Base-by-base conservation (phyloP, 208 protist species). In the Crithidia expoeki region DNA sequence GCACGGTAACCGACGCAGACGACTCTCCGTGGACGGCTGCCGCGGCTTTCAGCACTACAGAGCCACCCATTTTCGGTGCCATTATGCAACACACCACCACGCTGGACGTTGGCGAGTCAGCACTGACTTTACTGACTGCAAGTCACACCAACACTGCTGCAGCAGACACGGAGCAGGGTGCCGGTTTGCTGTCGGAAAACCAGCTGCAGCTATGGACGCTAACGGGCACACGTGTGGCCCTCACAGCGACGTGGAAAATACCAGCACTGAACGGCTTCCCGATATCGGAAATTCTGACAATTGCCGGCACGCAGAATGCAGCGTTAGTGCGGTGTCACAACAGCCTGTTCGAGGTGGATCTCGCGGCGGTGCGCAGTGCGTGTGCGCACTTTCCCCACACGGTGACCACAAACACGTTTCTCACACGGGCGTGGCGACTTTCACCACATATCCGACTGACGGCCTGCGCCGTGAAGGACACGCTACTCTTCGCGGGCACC, bases 351-450 rank as follows among this genome's bases (percentile, higher is more conserved):
- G 85, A 90, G 51, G 68, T 90, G 27, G 46, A 72, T 32, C 64
- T 77, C 27, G 57, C 64, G 4, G 72, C 57, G 28, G n/a, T 77
- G 46, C 72, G 72, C 46, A 17, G 38, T 19, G 72, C 56, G n/a
- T 79, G 65, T 57, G 72, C 46, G 38, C 67, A 46, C 38, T 49
- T 36, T 34, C 52, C 53, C 2, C 49, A 51, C 51, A 34, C 21
- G 27, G 60, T 72, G n/a, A 55, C 53, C 6, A 72, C 66, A 28
- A 80, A 85, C 50, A 52, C 67, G 7, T 73, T 72, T 32, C 9
- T 86, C 9, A 70, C 69, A 42, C 87, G 82, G 19, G 77, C 76
- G 23, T 93, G 88, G 88, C 79, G 81, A 28, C 85, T 85, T 68
- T 79, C 80, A 6, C 74, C 83, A 50, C 84, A 82, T 23, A 83